These are phyloP conservation scores for Chlorella sp. DNA, from an alignment of 139 green algal species.

Conservation along the genomic window DNA sequence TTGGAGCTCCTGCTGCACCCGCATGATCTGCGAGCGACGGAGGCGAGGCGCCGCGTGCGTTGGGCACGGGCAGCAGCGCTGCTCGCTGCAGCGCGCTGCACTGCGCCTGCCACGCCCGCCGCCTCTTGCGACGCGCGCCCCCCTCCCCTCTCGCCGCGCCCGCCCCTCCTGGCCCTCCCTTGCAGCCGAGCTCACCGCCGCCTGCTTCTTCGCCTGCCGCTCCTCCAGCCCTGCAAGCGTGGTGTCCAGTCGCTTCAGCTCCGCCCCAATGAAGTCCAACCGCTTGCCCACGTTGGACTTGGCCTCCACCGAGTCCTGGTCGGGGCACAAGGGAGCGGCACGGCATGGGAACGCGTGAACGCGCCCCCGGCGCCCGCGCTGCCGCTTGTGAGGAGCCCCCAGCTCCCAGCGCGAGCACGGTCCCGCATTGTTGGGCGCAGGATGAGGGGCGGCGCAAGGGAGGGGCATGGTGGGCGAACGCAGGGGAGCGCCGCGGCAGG, in stretches of 20 bases:
- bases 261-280: conserved; percentile 80
- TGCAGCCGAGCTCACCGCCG: neutral
- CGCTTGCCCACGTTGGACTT: conserved; percentile 88
- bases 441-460: no score
- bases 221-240: conserved; percentile 43
- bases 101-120: neutral
- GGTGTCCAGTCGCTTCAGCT: conserved; percentile 53
- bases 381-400: no score
- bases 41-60: neutral
- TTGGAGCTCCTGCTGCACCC: conserved; percentile 1
- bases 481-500: no score
- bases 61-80: neutral
- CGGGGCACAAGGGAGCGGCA: no score
- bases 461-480: no score
- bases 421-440: no score
- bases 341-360: no score
- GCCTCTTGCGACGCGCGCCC: conserved; percentile 4
- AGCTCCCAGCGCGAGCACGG: no score
- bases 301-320: conserved; percentile 87
- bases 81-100: neutral
- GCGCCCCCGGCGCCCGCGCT: no score
- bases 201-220: conserved; percentile 50
- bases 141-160: neutral
- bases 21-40: neutral
- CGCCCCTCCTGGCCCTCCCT: neutral